A percentile compares a stretch with the other conserved stretches of the same genome.
Evolutionary conservation across 805 yeast species (phyloP).

Genomic region (Cyberlindnera mycetangii): DNA sequence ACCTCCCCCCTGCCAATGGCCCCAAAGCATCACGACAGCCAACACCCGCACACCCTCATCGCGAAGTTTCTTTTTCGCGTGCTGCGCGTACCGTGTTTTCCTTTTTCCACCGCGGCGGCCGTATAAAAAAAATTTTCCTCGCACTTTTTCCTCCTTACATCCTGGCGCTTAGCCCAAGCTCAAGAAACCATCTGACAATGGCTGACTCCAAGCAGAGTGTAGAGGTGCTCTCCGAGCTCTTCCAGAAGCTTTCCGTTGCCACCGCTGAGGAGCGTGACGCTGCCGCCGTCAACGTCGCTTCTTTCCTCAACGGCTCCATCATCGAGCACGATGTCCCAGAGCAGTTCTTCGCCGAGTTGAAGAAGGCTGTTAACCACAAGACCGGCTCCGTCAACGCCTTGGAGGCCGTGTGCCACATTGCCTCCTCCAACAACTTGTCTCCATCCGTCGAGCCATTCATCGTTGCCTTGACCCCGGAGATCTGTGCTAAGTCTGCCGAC

Average conservation of each 20-base stretch:
- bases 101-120: conserved; percentile 1
- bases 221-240: conserved; percentile 88
- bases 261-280: conserved; percentile 75
- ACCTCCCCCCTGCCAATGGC: not conserved
- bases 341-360: conserved; percentile 76
- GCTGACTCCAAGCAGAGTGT: conserved; percentile 47
- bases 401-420: conserved; percentile 81
- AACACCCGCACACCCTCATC: conserved; percentile 18
- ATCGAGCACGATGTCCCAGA: conserved; percentile 98
- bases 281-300: conserved; percentile 86
- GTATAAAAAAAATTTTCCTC: conserved; percentile 22
- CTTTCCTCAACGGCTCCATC: conserved; percentile 93
- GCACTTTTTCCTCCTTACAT: conserved; percentile 8
- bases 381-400: conserved; percentile 81
- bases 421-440: conserved; percentile 70
- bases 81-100: not conserved
- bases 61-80: conserved; percentile 10
- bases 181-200: conserved; percentile 28
- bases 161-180: not conserved
- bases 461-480: conserved; percentile 68
- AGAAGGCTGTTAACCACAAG: conserved; percentile 75
- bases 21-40: not conserved
- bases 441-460: conserved; percentile 96
- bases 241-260: conserved; percentile 89
- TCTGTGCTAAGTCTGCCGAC: conserved; percentile 84